These are phyloP conservation scores for Juglanconis juglandina DNA, from an alignment of 2,329 filamentous ascomycete species.

Conservation along the genomic window DNA sequence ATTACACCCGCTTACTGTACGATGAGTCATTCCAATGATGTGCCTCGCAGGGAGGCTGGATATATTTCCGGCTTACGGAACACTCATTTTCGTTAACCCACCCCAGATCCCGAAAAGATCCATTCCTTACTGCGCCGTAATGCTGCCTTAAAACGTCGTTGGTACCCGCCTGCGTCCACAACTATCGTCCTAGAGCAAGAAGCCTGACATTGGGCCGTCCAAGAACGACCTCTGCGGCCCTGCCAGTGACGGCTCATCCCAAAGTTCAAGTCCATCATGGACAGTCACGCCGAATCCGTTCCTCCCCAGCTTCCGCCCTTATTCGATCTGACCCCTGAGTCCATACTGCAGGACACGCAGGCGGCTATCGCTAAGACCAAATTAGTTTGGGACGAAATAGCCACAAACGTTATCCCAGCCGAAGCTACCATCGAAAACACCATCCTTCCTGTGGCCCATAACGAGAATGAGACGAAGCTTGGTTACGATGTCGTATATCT, in stretches of 20 bases:
- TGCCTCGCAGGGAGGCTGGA: too few species aligned
- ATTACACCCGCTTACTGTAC: too few species aligned
- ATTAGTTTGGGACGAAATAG: background rate
- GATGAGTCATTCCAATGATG: too few species aligned
- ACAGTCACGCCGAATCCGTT: background rate
- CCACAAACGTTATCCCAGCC: background rate
- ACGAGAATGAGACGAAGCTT: constrained; percentile 1
- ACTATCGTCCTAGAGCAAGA: too few species aligned
- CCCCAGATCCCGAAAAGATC: too few species aligned
- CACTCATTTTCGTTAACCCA: too few species aligned
- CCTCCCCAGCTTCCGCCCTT: background rate
- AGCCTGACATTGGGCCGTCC: too few species aligned
- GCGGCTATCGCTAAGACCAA: background rate
- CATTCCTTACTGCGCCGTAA: too few species aligned
- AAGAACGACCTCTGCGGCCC: too few species aligned
- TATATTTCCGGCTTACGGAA: too few species aligned
- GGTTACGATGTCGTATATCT: constrained; percentile 9
- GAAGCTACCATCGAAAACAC: background rate
- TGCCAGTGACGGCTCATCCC: background rate
- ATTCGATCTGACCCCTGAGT: background rate
- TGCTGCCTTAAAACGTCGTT: too few species aligned
- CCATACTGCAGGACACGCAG: background rate
- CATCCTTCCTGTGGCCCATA: background rate
- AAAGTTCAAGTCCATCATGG: background rate
- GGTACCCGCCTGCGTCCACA: too few species aligned